A percentile compares a stretch with the other conserved stretches of the same genome.
phyloP scores from a whole-genome alignment of 2,329 filamentous ascomycete genomes.

The Hypoxylon sp. region DNA sequence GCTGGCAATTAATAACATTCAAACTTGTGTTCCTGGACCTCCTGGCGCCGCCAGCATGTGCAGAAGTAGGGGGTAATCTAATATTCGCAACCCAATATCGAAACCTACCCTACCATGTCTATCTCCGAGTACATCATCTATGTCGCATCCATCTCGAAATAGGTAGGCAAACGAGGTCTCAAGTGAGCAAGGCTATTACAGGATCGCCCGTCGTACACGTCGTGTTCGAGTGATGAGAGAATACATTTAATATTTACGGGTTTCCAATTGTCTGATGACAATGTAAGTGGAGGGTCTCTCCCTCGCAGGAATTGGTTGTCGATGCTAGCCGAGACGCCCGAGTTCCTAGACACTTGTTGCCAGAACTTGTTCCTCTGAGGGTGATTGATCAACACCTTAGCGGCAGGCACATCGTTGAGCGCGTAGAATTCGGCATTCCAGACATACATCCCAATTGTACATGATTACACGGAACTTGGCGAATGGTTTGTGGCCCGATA shows the following conservation, averaged over 20 bases:
- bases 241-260: conserved; percentile 16
- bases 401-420: conserved; percentile 30
- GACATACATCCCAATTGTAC: conserved; percentile 24
- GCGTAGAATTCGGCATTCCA: conserved; percentile 26
- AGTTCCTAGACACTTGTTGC: conserved; percentile 33
- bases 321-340: conserved; percentile 38
- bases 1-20: conserved; percentile 32
- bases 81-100: conserved; percentile 39
- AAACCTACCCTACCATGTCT: conserved; percentile 16
- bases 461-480: conserved; percentile 24
- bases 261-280: conserved; percentile 31
- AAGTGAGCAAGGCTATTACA: conserved; percentile 32
- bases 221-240: conserved; percentile 19
- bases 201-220: conserved; percentile 28
- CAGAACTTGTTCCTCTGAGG: conserved; percentile 20
- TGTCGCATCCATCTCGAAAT: conserved; percentile 33
- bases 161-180: conserved; percentile 33
- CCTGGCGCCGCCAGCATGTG: conserved; percentile 33
- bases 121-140: conserved; percentile 30
- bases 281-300: conserved; percentile 5
- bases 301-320: conserved; percentile 30
- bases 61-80: conserved; percentile 39
- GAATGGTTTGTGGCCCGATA: conserved; percentile 27
- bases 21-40: conserved; percentile 23
- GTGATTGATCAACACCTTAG: conserved; percentile 33